Conservation (phyloP, 2,329 filamentous ascomycete species). For the Colletotrichum tamarilloi region DNA sequence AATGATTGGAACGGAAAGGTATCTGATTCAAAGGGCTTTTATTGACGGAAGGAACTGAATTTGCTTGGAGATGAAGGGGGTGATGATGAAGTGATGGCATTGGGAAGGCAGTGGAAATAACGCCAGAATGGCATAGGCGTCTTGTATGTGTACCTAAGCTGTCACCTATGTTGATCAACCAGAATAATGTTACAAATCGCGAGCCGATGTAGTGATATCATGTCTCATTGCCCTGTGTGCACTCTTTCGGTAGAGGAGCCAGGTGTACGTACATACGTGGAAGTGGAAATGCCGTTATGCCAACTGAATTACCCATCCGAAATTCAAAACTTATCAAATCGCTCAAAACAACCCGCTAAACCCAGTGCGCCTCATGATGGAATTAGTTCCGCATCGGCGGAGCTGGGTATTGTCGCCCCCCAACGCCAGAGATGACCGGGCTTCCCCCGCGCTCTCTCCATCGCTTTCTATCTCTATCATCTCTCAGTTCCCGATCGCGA, state of each 20-base stretch:
- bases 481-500: slow-evolving; percentile 33
- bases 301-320: neutral
- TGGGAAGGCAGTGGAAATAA: neutral
- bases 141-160: neutral
- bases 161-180: neutral
- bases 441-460: slow-evolving; percentile 33
- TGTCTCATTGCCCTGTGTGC: slow-evolving; percentile 17
- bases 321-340: neutral
- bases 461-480: slow-evolving; percentile 36
- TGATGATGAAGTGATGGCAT: neutral
- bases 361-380: neutral
- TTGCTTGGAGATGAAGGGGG: no score
- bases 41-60: neutral
- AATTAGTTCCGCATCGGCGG: slow-evolving; percentile 32
- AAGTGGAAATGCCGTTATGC: slow-evolving; percentile 3
- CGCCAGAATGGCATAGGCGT: neutral
- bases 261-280: slow-evolving; percentile 15
- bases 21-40: neutral
- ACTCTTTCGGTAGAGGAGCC: neutral
- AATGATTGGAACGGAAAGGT: neutral
- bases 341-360: slow-evolving; percentile 14
- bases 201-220: neutral
- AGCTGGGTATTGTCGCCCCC: slow-evolving; percentile 35
- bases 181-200: neutral
- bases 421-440: slow-evolving; percentile 35